These are phyloP conservation scores for Diaporthe batatas DNA, from an alignment of 2,329 filamentous ascomycete genomes.

Conservation along the genomic window DNA sequence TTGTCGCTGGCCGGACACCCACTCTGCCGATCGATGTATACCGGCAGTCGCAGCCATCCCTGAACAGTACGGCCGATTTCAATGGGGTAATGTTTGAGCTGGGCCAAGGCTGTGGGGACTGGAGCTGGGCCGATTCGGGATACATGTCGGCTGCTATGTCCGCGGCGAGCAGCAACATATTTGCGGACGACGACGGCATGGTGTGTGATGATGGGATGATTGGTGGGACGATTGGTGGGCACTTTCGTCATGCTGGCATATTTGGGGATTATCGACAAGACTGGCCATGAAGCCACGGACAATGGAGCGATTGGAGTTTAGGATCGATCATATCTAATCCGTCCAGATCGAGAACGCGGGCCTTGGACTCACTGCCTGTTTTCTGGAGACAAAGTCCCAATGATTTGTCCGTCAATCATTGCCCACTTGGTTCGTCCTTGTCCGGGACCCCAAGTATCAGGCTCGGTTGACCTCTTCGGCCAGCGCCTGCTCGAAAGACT, in stretches of 20 bases:
- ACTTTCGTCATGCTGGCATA: slow-evolving; percentile 4
- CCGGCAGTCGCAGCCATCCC: slow-evolving; percentile 10
- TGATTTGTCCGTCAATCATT: neutral
- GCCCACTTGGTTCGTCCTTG: neutral
- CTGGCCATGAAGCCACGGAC: slow-evolving; percentile 16
- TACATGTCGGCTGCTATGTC: slow-evolving; percentile 18
- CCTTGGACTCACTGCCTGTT: neutral
- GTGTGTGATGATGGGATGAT: slow-evolving; percentile 11
- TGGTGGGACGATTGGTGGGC: slow-evolving; percentile 3
- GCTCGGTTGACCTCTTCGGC: slow-evolving; percentile 40
- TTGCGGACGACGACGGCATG: neutral
- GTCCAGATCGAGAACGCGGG: neutral
- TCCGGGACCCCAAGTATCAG: neutral
- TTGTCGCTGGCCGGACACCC: neutral
- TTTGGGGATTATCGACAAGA: slow-evolving; percentile 1
- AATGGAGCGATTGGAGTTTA: neutral
- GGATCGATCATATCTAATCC: slow-evolving; percentile 4
- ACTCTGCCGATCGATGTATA: slow-evolving; percentile 20
- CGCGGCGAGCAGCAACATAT: slow-evolving; percentile 7
- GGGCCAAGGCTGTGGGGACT: slow-evolving; percentile 1
- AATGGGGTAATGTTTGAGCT: slow-evolving; percentile 13
- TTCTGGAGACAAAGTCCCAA: neutral
- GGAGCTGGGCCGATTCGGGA: slow-evolving; percentile 31
- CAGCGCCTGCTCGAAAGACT: slow-evolving; percentile 56
- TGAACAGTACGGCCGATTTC: neutral